Evolutionary conservation across 495 filamentous ascomycete genomes (phyloP), one percentile per base, ranked within the genome.

Genomic region (Endocarpon pusillum): DNA sequence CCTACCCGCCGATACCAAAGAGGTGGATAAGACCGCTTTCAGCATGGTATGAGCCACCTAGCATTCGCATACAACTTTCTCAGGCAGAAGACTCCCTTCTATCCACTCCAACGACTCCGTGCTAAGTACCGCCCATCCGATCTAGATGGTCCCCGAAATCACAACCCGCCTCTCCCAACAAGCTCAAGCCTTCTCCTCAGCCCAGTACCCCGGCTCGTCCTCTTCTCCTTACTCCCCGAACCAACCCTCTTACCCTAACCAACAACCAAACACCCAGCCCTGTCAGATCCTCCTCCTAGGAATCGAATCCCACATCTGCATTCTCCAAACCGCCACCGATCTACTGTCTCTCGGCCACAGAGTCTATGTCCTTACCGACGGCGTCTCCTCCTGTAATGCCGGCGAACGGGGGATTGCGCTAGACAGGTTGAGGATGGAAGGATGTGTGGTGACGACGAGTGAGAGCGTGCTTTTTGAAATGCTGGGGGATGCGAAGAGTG

Each of bases 381-480:
- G 74, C 21, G 84, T 94, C 17, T 83, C 75, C 42, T 84, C 76
- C 54, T 77, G 79, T 45, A 89, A 94, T 55, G 52, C 58, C 15
- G 73, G 80, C 49, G 89, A 97, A 58, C 61, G 87, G 20, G 68
- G 66, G 1, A 58, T 94, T 45, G 87, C 89, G 40, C 57, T 97
- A 22, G 71, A 62, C 21, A 48, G 89, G 40, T 47, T 97, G 54
- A 54, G 80, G 45, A 62, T 62, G 44, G 84, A 73, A 25, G 87
- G 87, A 0, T 87, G 74, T 22, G 57, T 73, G 9, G 68, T 97
- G 11, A 93, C 84, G 31, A 82, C 75, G 29, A 91, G 81, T 55
- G 89, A 97, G 71, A 78, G 81, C 53, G 80, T 75, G 57, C 42
- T 96, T 41, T 97, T 89, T 61, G 87, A 96, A 64, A 78, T 74